Base-by-base conservation (phyloP, 345 rosid genomes). In the Eucalyptus leucophloia region DNA sequence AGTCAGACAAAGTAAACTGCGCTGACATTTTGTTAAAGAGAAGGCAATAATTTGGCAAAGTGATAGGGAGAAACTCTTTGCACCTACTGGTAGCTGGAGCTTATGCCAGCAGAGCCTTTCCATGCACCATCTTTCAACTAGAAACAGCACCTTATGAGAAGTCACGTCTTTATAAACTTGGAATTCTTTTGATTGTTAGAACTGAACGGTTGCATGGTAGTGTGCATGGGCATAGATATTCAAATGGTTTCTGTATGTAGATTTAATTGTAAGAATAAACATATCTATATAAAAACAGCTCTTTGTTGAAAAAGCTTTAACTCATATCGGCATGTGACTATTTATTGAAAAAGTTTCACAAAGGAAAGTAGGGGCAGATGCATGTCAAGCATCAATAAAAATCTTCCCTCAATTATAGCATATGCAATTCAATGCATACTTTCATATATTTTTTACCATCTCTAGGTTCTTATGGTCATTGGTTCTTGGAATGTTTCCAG, bases 401-500 rank as follows among this genome's bases (percentile, higher is more conserved):
- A 37, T 77, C 45, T 77, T 77, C 28, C 83, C 83, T 77, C 83
- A 37, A 40, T 77, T 40, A 77, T 37, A 21, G 83, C 83, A 21
- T 77, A 77, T 9, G 28, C 83, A 37, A 77, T 77, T 51, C 28
- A 86, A 86, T 51, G 56, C 32, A 6, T 30, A 32, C 42, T n/a
- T n/a, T 15, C 10, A 37, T 24, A 21, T 51, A 13, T 86, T 5
- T 50, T n/a, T 86, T 40, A 86, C 58, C 87, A 50, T 50, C 49
- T 67, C 58, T 87, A 77, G 86, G 58, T 87, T 51, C 89, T 81
- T 58, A 86, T 60, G 86, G 65, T 87, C 83, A 77, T 40, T 65
- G 42, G 83, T 23, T 86, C 53, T 45, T 86, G 83, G 51, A 86
- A 90, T 86, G 67, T 91, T 85, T 89, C 88, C 94, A 97, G 99